Base-by-base conservation (phyloP, 495 filamentous ascomycete genomes). In the Daldinia decipiens region DNA sequence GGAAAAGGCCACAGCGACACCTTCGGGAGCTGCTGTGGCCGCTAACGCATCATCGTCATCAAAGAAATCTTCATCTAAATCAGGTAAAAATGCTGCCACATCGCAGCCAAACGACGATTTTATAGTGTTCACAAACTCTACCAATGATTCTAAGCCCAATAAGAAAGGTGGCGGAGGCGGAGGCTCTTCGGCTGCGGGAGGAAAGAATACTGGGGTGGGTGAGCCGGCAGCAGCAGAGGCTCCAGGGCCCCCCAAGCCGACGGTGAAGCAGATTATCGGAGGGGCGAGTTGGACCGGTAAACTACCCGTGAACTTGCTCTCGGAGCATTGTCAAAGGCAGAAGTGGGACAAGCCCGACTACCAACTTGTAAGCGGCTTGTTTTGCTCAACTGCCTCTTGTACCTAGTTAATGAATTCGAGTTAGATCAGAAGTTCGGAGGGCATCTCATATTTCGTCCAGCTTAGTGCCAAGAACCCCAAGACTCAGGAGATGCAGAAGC, bases 261-360 rank as follows among this genome's bases (percentile, higher is more conserved):
- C 92, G 32, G 90, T 93, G 59, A 92, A 93, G 79, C 89, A 92
- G 70, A 81, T 99, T 62, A 97, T 99, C 78, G 96, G 93, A 55
- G 95, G 95, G 55, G 88, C 92, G 71, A 97, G 93, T 76, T 99
- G 96, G 96, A 99, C 95, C 0, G 95, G 95, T 38, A 99, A 99
- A 78, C 81, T 99, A 39, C 95, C 95, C 3, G 91, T 97, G 58
- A 95, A 94, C 76, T 84, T 99, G 76, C 88, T 99, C 61, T 90
- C 91, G 17, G 95, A 99, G 84, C 93, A 97, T 82, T 96, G 92
- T 74, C 93, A 97, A 78, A 94, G 94, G 81, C 91, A 95, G 80
- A 93, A 92, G 75, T 99, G 95, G 95, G 90, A 92, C 68, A 95
- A 90, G 74, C 95, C 95, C 1, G 94, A 97, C 74, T 99, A 96